phyloP scores from a whole-genome alignment of 441 rosid species.

The Biscutella laevigata region DNA sequence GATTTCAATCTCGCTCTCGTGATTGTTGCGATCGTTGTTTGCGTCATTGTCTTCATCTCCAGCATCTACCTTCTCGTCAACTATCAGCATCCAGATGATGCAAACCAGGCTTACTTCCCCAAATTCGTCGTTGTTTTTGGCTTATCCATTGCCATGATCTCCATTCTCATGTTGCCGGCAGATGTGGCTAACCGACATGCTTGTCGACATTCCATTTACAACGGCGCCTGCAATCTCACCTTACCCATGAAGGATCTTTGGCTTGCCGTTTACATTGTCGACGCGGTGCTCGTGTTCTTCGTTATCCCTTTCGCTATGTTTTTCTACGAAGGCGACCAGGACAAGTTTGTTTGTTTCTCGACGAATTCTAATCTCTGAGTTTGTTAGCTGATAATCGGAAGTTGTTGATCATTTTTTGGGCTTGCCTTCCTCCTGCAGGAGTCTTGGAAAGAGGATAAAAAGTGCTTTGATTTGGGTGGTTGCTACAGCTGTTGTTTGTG shows the following conservation, averaged over 20 bases:
- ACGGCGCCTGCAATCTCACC: conserved; percentile 85
- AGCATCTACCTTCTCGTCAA: conserved; percentile 92
- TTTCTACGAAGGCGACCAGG: conserved; percentile 97
- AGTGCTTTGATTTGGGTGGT: conserved; percentile 84
- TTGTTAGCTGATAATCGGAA: not conserved
- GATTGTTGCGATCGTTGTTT: conserved; percentile 78
- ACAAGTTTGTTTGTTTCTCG: conserved; percentile 60
- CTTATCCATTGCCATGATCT: conserved; percentile 75
- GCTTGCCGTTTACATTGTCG: conserved; percentile 81
- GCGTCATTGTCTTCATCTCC: conserved; percentile 70
- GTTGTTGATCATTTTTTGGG: not conserved
- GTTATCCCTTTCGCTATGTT: conserved; percentile 97
- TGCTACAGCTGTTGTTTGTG: conserved; percentile 72
- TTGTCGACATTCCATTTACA: conserved; percentile 75
- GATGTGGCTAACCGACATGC: conserved; percentile 97
- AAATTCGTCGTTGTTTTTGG: conserved; percentile 90
- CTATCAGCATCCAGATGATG: conserved; percentile 96
- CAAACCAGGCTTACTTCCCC: conserved; percentile 94
- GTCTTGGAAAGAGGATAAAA: conserved; percentile 71
- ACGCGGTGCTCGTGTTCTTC: conserved; percentile 86
- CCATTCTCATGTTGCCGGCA: conserved; percentile 93
- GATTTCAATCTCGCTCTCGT: conserved; percentile 95
- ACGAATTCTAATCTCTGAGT: conserved; percentile 8
- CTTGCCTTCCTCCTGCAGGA: conserved; percentile 46
- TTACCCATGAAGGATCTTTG: conserved; percentile 94